Evolutionary conservation across 805 yeast species (phyloP).

Genomic region (Ogataea haglerorum): DNA sequence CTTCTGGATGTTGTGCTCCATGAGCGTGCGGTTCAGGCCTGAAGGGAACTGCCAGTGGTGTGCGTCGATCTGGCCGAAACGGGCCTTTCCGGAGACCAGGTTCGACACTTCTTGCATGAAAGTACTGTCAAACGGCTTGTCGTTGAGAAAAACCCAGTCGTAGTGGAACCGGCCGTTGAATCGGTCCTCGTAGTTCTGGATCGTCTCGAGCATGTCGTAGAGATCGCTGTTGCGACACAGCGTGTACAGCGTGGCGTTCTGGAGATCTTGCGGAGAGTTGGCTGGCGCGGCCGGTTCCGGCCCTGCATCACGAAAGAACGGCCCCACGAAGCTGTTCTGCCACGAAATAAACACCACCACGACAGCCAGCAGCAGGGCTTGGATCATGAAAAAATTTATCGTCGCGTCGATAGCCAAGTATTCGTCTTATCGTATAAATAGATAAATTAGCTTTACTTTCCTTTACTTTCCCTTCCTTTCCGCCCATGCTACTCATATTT

Average conservation of each 20-base stretch:
- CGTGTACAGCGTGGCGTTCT: constrained; percentile 65
- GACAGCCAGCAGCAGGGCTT: background rate
- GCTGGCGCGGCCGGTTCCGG: too few relatives aligned
- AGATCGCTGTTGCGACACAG: constrained; percentile 69
- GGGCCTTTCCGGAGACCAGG: constrained; percentile 55
- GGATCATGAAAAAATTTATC: background rate
- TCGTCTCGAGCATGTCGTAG: constrained; percentile 52
- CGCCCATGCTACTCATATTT: background rate
- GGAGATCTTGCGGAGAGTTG: background rate
- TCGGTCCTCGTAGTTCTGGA: constrained; percentile 61
- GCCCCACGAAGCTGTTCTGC: background rate
- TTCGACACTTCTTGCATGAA: constrained; percentile 49
- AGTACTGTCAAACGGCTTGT: constrained; percentile 55
- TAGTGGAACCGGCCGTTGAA: constrained; percentile 61
- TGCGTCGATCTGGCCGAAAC: constrained; percentile 57
- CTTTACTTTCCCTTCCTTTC: background rate
- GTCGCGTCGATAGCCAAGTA: background rate
- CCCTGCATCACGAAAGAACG: background rate
- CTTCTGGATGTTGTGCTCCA: constrained; percentile 20
- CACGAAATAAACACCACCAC: background rate
- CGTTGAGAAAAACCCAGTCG: constrained; percentile 80
- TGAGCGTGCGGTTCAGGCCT: constrained; percentile 15
- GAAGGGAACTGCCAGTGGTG: constrained; percentile 72
- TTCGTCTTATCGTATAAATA: background rate
- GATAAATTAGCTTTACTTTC: background rate